Evolutionary conservation across 805 yeast genomes (phyloP).

Genomic region (Cyberlindnera mrakii): DNA sequence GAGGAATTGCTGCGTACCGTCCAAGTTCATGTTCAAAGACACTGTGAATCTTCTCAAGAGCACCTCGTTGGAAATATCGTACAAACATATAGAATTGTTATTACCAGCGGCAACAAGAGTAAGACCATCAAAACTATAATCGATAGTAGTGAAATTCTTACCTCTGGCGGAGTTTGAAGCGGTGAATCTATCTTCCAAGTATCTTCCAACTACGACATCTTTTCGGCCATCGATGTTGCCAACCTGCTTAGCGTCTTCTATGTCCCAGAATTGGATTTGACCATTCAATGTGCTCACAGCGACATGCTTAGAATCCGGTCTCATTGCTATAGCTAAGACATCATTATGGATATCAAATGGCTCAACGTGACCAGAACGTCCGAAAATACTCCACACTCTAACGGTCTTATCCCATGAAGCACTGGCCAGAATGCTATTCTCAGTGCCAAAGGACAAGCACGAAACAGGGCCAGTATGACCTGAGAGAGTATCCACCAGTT

Average conservation of each 20-base stretch:
- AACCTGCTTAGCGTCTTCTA: constrained; percentile 72
- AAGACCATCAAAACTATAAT: constrained; percentile 85
- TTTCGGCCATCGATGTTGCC: constrained; percentile 80
- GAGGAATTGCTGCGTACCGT: constrained; percentile 76
- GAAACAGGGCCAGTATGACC: constrained; percentile 98
- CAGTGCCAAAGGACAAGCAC: constrained; percentile 76
- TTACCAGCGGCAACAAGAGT: constrained; percentile 90
- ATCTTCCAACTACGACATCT: constrained; percentile 85
- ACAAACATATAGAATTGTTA: constrained; percentile 83
- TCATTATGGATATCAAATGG: constrained; percentile 84
- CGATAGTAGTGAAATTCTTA: constrained; percentile 72
- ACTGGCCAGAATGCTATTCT: constrained; percentile 71
- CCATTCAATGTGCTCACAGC: constrained; percentile 90
- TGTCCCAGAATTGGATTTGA: constrained; percentile 75
- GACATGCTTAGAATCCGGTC: constrained; percentile 90
- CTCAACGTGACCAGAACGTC: constrained; percentile 81
- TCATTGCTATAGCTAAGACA: constrained; percentile 72
- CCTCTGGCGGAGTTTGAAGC: constrained; percentile 79
- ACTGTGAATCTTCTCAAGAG: constrained; percentile 75
- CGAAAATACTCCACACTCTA: constrained; percentile 88
- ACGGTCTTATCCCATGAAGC: constrained; percentile 97
- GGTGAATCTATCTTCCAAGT: constrained; percentile 73
- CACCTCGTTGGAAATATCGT: constrained; percentile 86
- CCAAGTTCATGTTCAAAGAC: constrained; percentile 82
- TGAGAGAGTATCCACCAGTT: constrained; percentile 74